Evolutionary conservation across 2,329 filamentous ascomycete species (phyloP).

Genomic region (Claviceps paspali): DNA sequence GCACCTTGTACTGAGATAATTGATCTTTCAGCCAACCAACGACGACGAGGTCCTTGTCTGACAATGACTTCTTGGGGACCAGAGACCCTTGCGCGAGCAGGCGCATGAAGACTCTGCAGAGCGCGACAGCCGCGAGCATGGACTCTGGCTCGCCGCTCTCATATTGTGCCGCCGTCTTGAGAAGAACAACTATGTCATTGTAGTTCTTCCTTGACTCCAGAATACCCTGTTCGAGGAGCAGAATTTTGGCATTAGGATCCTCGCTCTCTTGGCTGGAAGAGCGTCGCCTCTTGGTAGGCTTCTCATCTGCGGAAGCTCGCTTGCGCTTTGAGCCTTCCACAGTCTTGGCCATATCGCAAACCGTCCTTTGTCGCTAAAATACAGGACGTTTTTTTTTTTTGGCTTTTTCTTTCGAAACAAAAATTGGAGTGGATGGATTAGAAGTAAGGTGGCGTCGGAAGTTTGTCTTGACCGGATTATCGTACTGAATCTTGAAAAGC

Average conservation of each 20-base stretch:
- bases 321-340: conserved; percentile 32
- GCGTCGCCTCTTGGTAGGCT: conserved; percentile 35
- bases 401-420: too few relatives aligned
- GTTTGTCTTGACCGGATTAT: too few relatives aligned
- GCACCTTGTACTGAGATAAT: conserved; percentile 53
- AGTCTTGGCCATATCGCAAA: conserved; percentile 14
- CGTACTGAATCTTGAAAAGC: too few relatives aligned
- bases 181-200: conserved; percentile 69
- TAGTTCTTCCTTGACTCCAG: conserved; percentile 78
- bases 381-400: too few relatives aligned
- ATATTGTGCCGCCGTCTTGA: conserved; percentile 37
- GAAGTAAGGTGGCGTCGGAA: too few relatives aligned
- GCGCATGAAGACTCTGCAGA: conserved; percentile 76
- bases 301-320: conserved; percentile 25
- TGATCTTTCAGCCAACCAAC: conserved; percentile 65
- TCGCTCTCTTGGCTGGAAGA: conserved; percentile 30
- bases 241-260: conserved; percentile 48
- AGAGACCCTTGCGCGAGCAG: conserved; percentile 62
- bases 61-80: conserved; percentile 45
- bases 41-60: conserved; percentile 61
- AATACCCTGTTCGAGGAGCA: conserved; percentile 66
- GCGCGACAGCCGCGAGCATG: conserved; percentile 57
- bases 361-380: not conserved
- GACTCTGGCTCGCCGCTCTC: conserved; percentile 35
- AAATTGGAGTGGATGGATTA: too few relatives aligned